A percentile compares a stretch with the other conserved stretches of the same genome.
Evolutionary conservation across 2,329 filamentous ascomycete species (phyloP).

Genomic region (Apiospora rasikravindrae): DNA sequence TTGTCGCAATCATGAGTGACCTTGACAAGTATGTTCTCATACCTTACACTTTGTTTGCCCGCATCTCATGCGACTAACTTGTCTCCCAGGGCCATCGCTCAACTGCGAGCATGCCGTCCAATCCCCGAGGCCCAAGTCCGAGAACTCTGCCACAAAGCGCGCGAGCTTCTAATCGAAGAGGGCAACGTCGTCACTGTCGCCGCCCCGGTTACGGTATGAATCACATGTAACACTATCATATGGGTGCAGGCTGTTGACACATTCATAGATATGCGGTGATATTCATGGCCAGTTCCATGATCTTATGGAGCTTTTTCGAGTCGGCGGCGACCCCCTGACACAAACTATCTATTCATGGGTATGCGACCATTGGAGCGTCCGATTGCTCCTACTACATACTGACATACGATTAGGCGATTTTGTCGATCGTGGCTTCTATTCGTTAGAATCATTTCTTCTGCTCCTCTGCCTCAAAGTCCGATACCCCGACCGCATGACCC

Average conservation of each 20-base stretch:
- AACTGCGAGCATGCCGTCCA: constrained; percentile 91
- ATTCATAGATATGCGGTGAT: constrained; percentile 82
- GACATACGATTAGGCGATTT: constrained; percentile 74
- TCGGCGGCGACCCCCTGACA: constrained; percentile 95
- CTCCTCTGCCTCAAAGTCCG: constrained; percentile 97
- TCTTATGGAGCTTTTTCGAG: constrained; percentile 93
- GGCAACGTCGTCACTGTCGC: constrained; percentile 96
- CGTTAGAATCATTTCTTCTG: constrained; percentile 95
- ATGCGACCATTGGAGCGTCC: constrained; percentile 27
- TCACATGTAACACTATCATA: neutral
- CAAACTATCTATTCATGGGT: constrained; percentile 98
- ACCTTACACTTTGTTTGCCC: constrained; percentile 20
- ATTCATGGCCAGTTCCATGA: constrained; percentile 98
- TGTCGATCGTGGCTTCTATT: constrained; percentile 98
- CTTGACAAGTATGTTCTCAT: constrained; percentile 75
- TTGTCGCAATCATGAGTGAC: constrained; percentile 74
- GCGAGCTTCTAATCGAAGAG: constrained; percentile 95
- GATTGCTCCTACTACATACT: neutral
- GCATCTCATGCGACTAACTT: constrained; percentile 21
- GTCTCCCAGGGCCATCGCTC: constrained; percentile 79
- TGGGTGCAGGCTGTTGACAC: constrained; percentile 24
- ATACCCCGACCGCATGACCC: constrained; percentile 97
- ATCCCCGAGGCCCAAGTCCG: constrained; percentile 96
- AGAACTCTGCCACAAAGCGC: constrained; percentile 95
- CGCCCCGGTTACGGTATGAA: constrained; percentile 84